These are phyloP conservation scores for Eimeria maxima DNA, from an alignment of 169 alveolate species.

Conservation along the genomic window DNA sequence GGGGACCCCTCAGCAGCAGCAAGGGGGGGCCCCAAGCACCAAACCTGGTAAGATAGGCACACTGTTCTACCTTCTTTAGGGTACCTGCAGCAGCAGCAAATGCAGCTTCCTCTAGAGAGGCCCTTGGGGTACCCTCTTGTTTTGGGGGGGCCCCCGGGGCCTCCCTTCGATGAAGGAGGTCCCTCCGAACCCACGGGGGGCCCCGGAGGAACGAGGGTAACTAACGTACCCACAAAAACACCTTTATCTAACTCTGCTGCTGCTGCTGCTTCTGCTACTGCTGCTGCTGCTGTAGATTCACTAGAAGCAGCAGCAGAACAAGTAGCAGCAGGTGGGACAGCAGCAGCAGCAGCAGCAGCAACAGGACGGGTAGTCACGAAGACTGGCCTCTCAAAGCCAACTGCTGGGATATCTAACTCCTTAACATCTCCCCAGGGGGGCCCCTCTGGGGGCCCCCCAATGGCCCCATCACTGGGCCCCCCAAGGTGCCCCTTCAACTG, in stretches of 20 bases:
- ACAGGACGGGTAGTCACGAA: neutral
- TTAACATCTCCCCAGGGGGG: neutral
- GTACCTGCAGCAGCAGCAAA: conserved; percentile 12
- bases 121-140: neutral
- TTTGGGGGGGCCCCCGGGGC: neutral
- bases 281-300: neutral
- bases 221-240: neutral
- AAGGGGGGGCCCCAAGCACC: neutral
- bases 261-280: neutral
- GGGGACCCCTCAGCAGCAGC: no score
- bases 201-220: conserved; percentile 14
- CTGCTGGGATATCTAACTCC: neutral
- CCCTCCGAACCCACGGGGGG: neutral
- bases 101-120: conserved; percentile 25
- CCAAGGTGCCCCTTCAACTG: neutral
- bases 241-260: neutral
- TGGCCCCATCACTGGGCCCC: neutral
- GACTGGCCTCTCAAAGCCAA: neutral
- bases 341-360: neutral
- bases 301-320: neutral
- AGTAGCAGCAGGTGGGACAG: neutral
- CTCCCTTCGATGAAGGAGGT: no score
- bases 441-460: neutral
- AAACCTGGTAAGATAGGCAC: neutral
- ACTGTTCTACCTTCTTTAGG: neutral